These are phyloP conservation scores for Paramecium primaurelia DNA, from an alignment of 73 alveolate genomes.

Conservation along the genomic window DNA sequence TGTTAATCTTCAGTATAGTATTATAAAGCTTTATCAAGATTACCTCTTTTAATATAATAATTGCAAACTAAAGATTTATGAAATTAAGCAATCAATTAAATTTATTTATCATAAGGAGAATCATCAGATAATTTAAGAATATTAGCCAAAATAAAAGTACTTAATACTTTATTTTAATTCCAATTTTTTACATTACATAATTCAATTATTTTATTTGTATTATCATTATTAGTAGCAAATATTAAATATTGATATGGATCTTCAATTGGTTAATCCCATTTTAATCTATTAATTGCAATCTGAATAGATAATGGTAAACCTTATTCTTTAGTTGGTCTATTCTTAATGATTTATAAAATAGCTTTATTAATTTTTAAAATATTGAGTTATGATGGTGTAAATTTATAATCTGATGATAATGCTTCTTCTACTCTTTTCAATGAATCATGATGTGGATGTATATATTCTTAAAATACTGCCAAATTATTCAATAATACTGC, in stretches of 20 bases:
- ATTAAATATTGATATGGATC: not conserved
- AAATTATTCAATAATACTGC: conserved; percentile 17
- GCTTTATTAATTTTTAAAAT: conserved; percentile 37
- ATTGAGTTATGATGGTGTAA: conserved; percentile 45
- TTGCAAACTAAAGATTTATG: not conserved
- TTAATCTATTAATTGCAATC: conserved; percentile 11
- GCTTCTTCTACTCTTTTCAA: conserved; percentile 58
- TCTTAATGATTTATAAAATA: conserved; percentile 7
- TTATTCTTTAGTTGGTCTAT: conserved; percentile 23
- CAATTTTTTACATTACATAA: not conserved
- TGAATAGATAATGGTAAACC: not conserved
- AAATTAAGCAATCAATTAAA: not conserved
- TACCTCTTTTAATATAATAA: conserved; percentile 19
- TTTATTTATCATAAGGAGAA: not conserved
- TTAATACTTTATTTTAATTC: not conserved
- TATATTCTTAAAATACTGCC: not conserved
- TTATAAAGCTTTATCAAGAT: conserved; percentile 5
- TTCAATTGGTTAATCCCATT: conserved; percentile 39
- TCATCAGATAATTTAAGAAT: conserved; percentile 1
- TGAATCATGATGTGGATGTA: conserved; percentile 52
- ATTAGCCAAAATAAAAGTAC: conserved; percentile 18
- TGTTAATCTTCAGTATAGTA: not conserved
- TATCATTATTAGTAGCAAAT: conserved; percentile 38
- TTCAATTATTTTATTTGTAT: not conserved
- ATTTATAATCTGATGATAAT: conserved; percentile 28